Evolutionary conservation across 1,139 yeast genomes (phyloP), one percentile per base, ranked within the genome.

Genomic region (Debaryomyces sp.): DNA sequence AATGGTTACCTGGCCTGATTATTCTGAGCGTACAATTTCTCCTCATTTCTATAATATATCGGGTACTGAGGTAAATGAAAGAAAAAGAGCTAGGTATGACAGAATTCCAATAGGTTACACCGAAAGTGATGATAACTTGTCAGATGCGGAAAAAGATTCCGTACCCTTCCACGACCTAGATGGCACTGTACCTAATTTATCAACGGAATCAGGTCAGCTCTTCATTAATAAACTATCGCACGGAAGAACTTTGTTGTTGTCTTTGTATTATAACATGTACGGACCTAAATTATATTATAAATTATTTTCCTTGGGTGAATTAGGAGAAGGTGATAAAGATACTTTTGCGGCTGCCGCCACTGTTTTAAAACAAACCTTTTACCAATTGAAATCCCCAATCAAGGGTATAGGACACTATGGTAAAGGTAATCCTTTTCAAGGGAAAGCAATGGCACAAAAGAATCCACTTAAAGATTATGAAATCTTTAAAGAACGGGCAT

Each of bases 1-100:
- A 1, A 74, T 85, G 67, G 77, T 88, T 5, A 69, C 85, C 22
- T 88, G 95, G 92, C 94, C 95, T 4, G 96, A 88, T 66, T 88
- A 81, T 62, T 88, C 96, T 96, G 76, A 79, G 56, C 75, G 95
- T 55, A 80, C 89, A 0, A 84, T 87, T 1, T 78, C 85, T 5
- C 95, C 95, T 5, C 67, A 67, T 35, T 88, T 74, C 61, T 88
- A 85, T 63, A 80, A 82, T 10, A 78, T 87, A 51, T 88, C 89
- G 1, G 85, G 78, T 5, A 66, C 80, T 5, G 59, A 53, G 13
- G 67, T 68, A 1, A 60, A 67, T 49, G 66, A 39, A 4, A 32
- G 21, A 13, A 61, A 59, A 43, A 54, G 71, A 47, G 61, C 58
- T 1, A 57, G 73, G 47, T 56, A 52, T 45, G 58, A 59, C 39